These are phyloP conservation scores for Trifolium pratense DNA, from an alignment of 306 rosid genomes.

Conservation along the genomic window DNA sequence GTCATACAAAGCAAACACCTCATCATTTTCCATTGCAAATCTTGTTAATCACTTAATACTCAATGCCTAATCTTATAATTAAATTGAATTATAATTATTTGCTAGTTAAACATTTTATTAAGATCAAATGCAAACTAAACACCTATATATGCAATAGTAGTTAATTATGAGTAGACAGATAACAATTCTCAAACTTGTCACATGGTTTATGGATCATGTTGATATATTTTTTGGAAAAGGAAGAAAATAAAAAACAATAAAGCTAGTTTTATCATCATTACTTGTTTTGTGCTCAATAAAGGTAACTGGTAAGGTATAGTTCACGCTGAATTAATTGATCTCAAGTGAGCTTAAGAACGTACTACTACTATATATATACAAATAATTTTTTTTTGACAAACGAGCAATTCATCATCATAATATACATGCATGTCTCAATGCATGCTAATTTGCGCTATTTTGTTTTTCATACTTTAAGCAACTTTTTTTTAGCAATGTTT, in stretches of 20 bases:
- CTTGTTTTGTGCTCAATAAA: constrained; percentile 48
- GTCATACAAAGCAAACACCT: neutral
- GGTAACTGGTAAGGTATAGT: constrained; percentile 3
- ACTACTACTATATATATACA: neutral
- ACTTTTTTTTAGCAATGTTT: constrained; percentile 11
- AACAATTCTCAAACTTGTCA: constrained; percentile 27
- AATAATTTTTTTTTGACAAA: too few species aligned
- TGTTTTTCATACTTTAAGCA: constrained; percentile 1
- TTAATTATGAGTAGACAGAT: constrained; percentile 34
- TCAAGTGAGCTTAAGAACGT: constrained; percentile 40
- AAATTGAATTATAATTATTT: too few species aligned
- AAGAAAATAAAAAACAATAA: constrained; percentile 21
- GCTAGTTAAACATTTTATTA: too few species aligned
- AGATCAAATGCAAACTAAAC: constrained; percentile 20
- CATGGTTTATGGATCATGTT: constrained; percentile 40
- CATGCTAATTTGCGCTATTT: constrained; percentile 33
- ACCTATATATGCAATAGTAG: neutral
- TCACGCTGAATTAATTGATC: constrained; percentile 42
- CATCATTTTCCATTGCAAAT: constrained; percentile 6
- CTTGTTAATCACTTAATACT: neutral
- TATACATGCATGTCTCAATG: constrained; percentile 43
- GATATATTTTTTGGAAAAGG: constrained; percentile 13
- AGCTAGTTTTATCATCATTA: constrained; percentile 43
- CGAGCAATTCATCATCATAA: constrained; percentile 43
- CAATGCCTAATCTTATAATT: neutral